Percentiles rank a stretch among this genome's conserved stretches.
phyloP scores from a whole-genome alignment of 2,329 filamentous ascomycete genomes.

The Penicillium verrucosum region DNA sequence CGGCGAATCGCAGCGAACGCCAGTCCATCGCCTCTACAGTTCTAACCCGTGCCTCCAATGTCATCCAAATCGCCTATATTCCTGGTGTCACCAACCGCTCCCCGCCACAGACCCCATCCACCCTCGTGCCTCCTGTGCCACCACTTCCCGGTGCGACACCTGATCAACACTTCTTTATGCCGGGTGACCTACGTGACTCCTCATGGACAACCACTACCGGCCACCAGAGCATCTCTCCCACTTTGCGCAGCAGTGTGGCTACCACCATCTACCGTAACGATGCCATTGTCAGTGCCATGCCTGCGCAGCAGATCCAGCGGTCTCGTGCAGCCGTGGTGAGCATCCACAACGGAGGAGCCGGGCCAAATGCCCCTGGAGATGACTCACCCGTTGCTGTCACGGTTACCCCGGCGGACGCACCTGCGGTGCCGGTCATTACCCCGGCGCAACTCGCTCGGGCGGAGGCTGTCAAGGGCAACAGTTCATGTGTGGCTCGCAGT shows the following conservation, averaged over 20 bases:
- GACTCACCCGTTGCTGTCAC: slow-evolving; percentile 38
- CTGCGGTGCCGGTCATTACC: slow-evolving; percentile 71
- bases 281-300: slow-evolving; percentile 71
- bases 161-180: slow-evolving; percentile 91
- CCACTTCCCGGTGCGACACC: slow-evolving; percentile 71
- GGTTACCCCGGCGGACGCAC: slow-evolving; percentile 47
- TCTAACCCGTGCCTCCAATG: slow-evolving; percentile 92
- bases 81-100: slow-evolving; percentile 94
- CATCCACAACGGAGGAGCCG: slow-evolving; percentile 65
- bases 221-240: slow-evolving; percentile 51
- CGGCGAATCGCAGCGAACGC: slow-evolving; percentile 58
- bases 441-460: slow-evolving; percentile 42
- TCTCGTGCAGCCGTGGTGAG: slow-evolving; percentile 91
- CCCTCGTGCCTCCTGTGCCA: slow-evolving; percentile 87
- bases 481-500: slow-evolving; percentile 45
- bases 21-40: slow-evolving; percentile 95
- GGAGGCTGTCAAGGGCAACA: slow-evolving; percentile 32
- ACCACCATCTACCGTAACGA: slow-evolving; percentile 94
- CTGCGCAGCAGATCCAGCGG: slow-evolving; percentile 81
- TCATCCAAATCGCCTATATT: slow-evolving; percentile 99
- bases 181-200: slow-evolving; percentile 83
- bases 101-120: slow-evolving; percentile 72
- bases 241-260: slow-evolving; percentile 65
- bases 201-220: slow-evolving; percentile 72
- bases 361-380: slow-evolving; percentile 43